Evolutionary conservation across 129 eudicot genomes (phyloP).

Genomic region (Dittrichia graveolens): DNA sequence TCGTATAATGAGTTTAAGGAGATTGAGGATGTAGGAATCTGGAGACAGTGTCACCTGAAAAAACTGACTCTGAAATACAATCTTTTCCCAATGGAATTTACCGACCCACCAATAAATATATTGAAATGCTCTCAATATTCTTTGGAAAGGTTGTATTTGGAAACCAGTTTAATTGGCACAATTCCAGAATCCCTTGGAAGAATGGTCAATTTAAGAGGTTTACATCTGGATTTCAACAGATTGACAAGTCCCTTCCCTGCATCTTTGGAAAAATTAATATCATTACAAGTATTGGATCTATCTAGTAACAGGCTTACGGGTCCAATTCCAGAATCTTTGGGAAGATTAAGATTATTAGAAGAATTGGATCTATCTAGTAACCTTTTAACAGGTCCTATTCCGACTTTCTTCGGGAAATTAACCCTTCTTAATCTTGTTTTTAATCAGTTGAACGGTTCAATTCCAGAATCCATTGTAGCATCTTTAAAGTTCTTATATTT

Average conservation of each 20-base stretch:
- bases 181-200: not conserved
- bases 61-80: not conserved
- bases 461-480: not conserved
- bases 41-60: constrained; percentile 15
- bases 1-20: not conserved
- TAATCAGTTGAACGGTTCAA: not conserved
- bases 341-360: constrained; percentile 3
- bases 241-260: not conserved
- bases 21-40: not conserved
- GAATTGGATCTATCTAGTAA: not conserved
- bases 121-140: not conserved
- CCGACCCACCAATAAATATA: not conserved
- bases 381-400: not conserved
- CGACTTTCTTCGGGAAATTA: not conserved
- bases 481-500: no score
- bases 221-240: not conserved
- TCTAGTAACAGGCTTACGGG: no score
- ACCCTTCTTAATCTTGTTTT: not conserved
- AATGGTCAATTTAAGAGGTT: not conserved
- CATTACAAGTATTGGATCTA: not conserved
- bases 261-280: not conserved
- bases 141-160: not conserved
- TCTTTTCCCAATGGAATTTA: not conserved
- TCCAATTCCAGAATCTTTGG: not conserved
- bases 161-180: not conserved